Percentiles rank a stretch among this genome's conserved stretches.
phyloP scores from a whole-genome alignment of 140 eudicot genomes.

The Flaveria floridana region DNA sequence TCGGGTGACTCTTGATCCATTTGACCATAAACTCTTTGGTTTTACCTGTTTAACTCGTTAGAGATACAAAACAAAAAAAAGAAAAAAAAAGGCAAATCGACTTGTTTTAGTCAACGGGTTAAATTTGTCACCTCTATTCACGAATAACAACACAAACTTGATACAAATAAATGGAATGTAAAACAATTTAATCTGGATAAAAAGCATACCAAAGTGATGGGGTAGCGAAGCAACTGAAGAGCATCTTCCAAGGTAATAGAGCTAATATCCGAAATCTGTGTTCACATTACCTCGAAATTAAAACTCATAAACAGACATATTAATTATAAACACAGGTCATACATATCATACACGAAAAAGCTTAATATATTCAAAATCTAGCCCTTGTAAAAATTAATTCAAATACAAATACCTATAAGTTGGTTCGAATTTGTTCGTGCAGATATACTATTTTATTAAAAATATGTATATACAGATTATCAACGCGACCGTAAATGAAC shows the following conservation, averaged over 20 bases:
- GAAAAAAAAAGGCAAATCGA: neutral
- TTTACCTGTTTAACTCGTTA: neutral
- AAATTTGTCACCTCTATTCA: neutral
- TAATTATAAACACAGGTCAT: neutral
- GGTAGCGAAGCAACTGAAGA: conserved; percentile 75
- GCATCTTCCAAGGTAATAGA: conserved; percentile 77
- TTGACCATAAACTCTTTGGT: neutral
- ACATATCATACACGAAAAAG: neutral
- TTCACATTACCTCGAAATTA: conserved; percentile 15
- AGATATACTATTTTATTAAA: neutral
- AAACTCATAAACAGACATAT: neutral
- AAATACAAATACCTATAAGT: neutral
- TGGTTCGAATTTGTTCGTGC: neutral
- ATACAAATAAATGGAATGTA: neutral
- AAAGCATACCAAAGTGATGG: conserved; percentile 63
- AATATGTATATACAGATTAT: neutral
- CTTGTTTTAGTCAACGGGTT: neutral
- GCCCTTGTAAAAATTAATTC: neutral
- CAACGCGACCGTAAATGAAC: neutral
- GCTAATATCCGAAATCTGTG: conserved; percentile 55
- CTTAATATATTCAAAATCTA: neutral
- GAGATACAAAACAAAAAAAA: neutral
- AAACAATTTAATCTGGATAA: neutral
- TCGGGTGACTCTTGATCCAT: neutral
- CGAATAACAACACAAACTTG: neutral